Evolutionary conservation across 1,284 basidiomycete genomes (phyloP).

Genomic region (Lignosus rhinocerotis): DNA sequence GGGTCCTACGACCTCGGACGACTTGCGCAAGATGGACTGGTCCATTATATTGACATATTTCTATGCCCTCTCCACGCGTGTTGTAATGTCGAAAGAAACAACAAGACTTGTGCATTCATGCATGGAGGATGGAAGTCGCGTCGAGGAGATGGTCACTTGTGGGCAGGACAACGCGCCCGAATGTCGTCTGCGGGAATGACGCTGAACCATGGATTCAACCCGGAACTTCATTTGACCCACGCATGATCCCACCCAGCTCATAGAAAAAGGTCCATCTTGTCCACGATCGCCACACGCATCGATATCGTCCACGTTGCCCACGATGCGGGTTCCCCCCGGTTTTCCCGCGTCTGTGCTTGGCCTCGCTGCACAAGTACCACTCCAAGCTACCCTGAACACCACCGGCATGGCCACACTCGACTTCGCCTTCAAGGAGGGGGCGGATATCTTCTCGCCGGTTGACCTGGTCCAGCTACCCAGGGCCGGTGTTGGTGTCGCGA

Average conservation of each 20-base stretch:
- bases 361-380: conserved; percentile 51
- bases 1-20: no score
- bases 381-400: conserved; percentile 33
- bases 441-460: conserved; percentile 65
- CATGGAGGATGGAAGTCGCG: no score
- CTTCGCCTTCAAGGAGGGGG: conserved; percentile 58
- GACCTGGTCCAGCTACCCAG: conserved; percentile 75
- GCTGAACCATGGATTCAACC: not conserved
- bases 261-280: not conserved
- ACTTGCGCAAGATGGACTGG: no score
- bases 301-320: conserved; percentile 18
- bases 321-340: conserved; percentile 39
- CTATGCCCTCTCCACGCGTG: no score
- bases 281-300: conserved; percentile 17
- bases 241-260: not conserved
- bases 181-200: conserved; percentile 2
- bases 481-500: conserved; percentile 67
- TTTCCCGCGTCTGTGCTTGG: conserved; percentile 44
- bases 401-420: conserved; percentile 28
- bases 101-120: no score
- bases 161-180: conserved; percentile 3
- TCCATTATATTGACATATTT: no score
- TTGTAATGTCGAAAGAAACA: no score
- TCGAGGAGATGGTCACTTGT: no score
- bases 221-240: not conserved